These are phyloP conservation scores for Claviceps fusiformis DNA, from an alignment of 2,329 filamentous ascomycete species.

Conservation along the genomic window DNA sequence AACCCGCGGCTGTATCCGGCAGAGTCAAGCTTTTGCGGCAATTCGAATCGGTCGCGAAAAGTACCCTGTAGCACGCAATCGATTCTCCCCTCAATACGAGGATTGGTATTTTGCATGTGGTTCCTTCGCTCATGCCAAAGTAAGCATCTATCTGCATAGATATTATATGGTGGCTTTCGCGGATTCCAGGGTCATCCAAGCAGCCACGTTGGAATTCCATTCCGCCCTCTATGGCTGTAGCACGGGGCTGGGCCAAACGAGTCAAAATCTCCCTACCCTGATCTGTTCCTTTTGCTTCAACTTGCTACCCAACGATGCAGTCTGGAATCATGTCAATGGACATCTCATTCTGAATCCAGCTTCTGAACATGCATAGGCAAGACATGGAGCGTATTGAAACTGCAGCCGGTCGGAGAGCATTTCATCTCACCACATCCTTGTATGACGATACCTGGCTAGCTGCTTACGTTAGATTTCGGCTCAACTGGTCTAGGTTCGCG, in stretches of 20 bases:
- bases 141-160: neutral
- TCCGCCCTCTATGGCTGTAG: neutral
- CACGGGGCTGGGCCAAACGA: neutral
- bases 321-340: no score
- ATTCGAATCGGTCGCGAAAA: neutral
- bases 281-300: no score
- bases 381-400: no score
- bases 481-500: no score
- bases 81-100: neutral
- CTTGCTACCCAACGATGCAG: neutral
- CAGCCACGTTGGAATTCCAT: neutral
- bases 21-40: neutral
- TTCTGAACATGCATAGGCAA: no score
- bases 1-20: neutral
- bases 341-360: no score
- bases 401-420: no score
- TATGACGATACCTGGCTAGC: no score
- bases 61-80: neutral
- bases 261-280: no score
- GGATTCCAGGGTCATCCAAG: neutral
- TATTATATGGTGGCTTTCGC: neutral
- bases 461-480: no score
- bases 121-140: neutral
- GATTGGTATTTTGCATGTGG: neutral
- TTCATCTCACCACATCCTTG: no score